These are phyloP conservation scores for Serendipita vermifera DNA, from an alignment of 768 basidiomycete species.

Conservation along the genomic window DNA sequence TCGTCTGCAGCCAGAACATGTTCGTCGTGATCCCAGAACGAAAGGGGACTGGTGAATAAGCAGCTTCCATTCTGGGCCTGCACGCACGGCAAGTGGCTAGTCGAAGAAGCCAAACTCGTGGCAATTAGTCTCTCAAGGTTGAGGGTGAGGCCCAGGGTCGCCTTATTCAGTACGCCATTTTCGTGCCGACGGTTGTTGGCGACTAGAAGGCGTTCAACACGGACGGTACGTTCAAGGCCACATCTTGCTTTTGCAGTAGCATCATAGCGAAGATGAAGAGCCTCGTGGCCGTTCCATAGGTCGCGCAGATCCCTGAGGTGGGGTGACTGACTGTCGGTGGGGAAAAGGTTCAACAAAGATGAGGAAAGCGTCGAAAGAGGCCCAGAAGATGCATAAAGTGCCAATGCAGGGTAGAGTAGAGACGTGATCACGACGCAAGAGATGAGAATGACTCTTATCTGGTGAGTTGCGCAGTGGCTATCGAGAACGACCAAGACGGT, in stretches of 20 bases:
- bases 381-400: slow-evolving; percentile 65
- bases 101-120: slow-evolving; percentile 26
- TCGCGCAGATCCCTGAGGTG: slow-evolving; percentile 42
- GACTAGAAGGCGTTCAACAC: slow-evolving; percentile 65
- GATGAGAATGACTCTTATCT: slow-evolving; percentile 77
- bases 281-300: slow-evolving; percentile 54
- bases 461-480: slow-evolving; percentile 83
- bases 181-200: slow-evolving; percentile 35
- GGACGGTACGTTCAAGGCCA: slow-evolving; percentile 51
- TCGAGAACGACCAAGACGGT: slow-evolving; percentile 5
- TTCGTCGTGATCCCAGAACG: slow-evolving; percentile 61
- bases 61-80: slow-evolving; percentile 41
- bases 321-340: slow-evolving; percentile 34
- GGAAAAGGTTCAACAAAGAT: slow-evolving; percentile 40
- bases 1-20: slow-evolving; percentile 37
- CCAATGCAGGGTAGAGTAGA: slow-evolving; percentile 81
- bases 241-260: slow-evolving; percentile 61
- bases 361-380: slow-evolving; percentile 39
- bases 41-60: slow-evolving; percentile 57
- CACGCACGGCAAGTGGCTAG: slow-evolving; percentile 40
- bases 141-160: slow-evolving; percentile 49
- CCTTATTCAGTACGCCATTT: slow-evolving; percentile 44
- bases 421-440: slow-evolving; percentile 80
- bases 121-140: slow-evolving; percentile 48
- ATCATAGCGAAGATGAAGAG: slow-evolving; percentile 55